Evolutionary conservation across 2,329 filamentous ascomycete genomes (phyloP).

Genomic region (Cladobotryum protrusum): DNA sequence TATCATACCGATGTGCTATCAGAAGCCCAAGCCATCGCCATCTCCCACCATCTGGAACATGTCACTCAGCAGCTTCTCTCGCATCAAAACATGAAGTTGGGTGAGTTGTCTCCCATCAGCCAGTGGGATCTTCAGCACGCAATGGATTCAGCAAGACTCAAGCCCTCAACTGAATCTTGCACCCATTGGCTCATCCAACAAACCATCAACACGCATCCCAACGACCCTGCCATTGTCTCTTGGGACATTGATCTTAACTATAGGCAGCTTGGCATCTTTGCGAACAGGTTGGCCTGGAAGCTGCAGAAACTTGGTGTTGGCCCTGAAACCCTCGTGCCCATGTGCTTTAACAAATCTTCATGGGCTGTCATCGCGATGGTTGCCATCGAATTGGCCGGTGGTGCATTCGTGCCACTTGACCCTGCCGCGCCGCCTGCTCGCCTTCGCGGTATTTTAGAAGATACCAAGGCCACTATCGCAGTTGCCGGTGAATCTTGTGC

Average conservation of each 20-base stretch:
- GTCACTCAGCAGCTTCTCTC: conserved; percentile 4
- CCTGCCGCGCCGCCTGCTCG: conserved; percentile 2
- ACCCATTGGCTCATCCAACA: conserved; percentile 4
- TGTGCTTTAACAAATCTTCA: conserved; percentile 7
- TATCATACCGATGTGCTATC: background rate
- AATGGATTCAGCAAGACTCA: no score
- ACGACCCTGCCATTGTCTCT: conserved; percentile 1
- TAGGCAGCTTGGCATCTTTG: background rate
- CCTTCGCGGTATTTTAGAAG: conserved; percentile 5
- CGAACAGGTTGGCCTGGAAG: no score
- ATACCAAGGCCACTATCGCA: no score
- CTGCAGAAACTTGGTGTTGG: no score
- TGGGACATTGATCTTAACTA: conserved; percentile 11
- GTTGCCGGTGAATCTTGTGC: background rate
- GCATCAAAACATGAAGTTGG: background rate
- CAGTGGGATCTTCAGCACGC: no score
- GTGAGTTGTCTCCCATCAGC: background rate
- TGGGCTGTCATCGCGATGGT: conserved; percentile 5
- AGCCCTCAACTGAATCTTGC: background rate
- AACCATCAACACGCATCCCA: background rate
- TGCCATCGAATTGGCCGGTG: conserved; percentile 7
- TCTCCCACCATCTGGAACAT: conserved; percentile 2
- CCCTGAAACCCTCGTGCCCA: background rate
- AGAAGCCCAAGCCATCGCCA: background rate
- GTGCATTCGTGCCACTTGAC: conserved; percentile 7